Conservation (phyloP, 805 yeast species). For the Wickerhamiella brachini region DNA sequence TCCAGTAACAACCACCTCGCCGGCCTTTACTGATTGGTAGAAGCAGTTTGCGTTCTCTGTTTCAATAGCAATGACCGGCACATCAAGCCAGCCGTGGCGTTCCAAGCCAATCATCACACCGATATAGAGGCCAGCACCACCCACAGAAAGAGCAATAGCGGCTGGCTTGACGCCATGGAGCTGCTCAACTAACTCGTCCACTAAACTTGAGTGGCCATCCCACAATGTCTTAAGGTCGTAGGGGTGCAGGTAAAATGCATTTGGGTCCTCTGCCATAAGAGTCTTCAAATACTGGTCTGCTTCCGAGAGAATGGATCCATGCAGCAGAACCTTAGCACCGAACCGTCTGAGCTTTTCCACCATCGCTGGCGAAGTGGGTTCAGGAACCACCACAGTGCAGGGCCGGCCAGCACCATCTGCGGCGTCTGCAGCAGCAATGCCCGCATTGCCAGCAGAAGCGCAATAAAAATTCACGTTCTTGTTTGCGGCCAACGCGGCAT, state of each 20-base stretch:
- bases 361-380: slow-evolving; percentile 33
- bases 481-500: slow-evolving; percentile 33
- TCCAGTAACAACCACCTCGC: slow-evolving; percentile 31
- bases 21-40: slow-evolving; percentile 34
- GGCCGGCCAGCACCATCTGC: slow-evolving; percentile 47
- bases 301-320: slow-evolving; percentile 22
- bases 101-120: slow-evolving; percentile 79
- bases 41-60: slow-evolving; percentile 30
- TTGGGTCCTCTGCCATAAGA: slow-evolving; percentile 32
- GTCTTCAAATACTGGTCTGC: slow-evolving; percentile 63
- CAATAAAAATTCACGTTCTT: slow-evolving; percentile 38
- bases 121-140: slow-evolving; percentile 90
- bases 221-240: slow-evolving; percentile 86
- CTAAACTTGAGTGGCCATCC: slow-evolving; percentile 92
- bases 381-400: slow-evolving; percentile 53
- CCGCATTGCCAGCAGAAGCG: slow-evolving; percentile 86
- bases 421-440: slow-evolving; percentile 91
- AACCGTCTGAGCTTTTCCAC: slow-evolving; percentile 30
- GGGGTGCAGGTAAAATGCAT: slow-evolving; percentile 82
- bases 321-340: slow-evolving; percentile 37
- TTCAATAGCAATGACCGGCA: slow-evolving; percentile 39
- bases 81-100: slow-evolving; percentile 29
- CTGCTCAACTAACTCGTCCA: slow-evolving; percentile 76
- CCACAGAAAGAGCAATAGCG: slow-evolving; percentile 84
- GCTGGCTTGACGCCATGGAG: slow-evolving; percentile 46